Conservation (phyloP, 2,329 filamentous ascomycete genomes). For the Xylaria sp. region DNA sequence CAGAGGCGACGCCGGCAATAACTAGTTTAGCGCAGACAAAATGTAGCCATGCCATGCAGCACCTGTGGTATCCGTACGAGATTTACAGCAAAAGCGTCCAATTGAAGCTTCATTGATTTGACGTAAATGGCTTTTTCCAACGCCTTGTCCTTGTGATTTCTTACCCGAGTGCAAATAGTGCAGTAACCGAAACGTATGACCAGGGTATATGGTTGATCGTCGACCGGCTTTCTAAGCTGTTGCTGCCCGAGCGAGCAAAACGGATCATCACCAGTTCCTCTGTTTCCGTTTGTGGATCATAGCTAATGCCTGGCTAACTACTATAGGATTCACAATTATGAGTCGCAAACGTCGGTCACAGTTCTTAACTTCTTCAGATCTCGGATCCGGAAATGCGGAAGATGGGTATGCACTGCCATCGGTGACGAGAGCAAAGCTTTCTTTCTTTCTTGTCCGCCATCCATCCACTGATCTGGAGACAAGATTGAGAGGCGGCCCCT, state of each 20-base stretch:
- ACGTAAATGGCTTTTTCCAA: conserved; percentile 10
- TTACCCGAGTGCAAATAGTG: conserved; percentile 35
- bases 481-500: background rate
- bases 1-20: conserved; percentile 37
- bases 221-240: conserved; percentile 52
- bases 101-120: conserved; percentile 25
- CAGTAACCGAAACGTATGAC: conserved; percentile 41
- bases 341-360: conserved; percentile 33
- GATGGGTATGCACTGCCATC: conserved; percentile 26
- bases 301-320: conserved; percentile 33
- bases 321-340: conserved; percentile 41
- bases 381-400: conserved; percentile 32
- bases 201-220: conserved; percentile 46
- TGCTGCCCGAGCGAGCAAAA: conserved; percentile 56
- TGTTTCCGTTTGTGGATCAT: conserved; percentile 47
- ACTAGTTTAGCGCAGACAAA: conserved; percentile 19
- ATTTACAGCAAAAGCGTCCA: conserved; percentile 26
- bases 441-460: conserved; percentile 12
- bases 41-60: conserved; percentile 27
- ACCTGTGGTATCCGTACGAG: conserved; percentile 33
- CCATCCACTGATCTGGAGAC: conserved; percentile 16
- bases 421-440: conserved; percentile 19
- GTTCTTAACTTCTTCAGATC: conserved; percentile 33
- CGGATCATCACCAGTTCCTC: conserved; percentile 42
- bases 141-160: conserved; percentile 18